Percentiles rank a stretch among this genome's conserved stretches.
Evolutionary conservation across 1,284 basidiomycete genomes (phyloP).

Genomic region (Kwoniella shivajii): DNA sequence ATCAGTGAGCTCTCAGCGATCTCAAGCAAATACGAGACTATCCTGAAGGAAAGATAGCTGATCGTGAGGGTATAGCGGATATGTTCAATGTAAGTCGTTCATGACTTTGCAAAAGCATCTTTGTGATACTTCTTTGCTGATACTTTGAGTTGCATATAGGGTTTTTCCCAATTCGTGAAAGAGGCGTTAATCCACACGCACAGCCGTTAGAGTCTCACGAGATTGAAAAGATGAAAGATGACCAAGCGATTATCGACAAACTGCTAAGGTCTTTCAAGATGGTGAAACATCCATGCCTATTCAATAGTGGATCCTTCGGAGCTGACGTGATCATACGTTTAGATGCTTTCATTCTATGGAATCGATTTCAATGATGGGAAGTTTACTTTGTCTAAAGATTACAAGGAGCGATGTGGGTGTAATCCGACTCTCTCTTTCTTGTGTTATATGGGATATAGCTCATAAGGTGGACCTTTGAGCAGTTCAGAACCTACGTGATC

Average conservation of each 20-base stretch:
- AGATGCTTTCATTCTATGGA: slow-evolving; percentile 44
- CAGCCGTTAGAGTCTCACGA: slow-evolving; percentile 69
- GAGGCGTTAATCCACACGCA: slow-evolving; percentile 64
- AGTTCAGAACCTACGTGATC: slow-evolving; percentile 62
- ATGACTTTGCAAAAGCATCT: no score
- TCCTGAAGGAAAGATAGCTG: not conserved
- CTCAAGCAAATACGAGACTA: not conserved
- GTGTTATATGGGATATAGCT: not conserved
- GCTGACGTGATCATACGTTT: not conserved
- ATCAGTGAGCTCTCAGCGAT: slow-evolving; percentile 60
- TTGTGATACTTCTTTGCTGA: not conserved
- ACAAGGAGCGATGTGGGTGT: slow-evolving; percentile 30
- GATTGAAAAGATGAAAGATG: slow-evolving; percentile 62
- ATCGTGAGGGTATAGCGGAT: slow-evolving; percentile 31
- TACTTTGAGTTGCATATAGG: slow-evolving; percentile 13
- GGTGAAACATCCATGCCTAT: slow-evolving; percentile 26
- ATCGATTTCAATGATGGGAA: slow-evolving; percentile 32
- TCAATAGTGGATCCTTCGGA: not conserved
- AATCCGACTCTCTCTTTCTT: slow-evolving; percentile 4
- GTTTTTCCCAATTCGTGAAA: slow-evolving; percentile 42
- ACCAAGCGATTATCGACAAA: slow-evolving; percentile 59
- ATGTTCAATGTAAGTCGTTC: slow-evolving; percentile 35
- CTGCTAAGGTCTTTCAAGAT: slow-evolving; percentile 63
- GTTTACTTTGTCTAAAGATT: slow-evolving; percentile 16
- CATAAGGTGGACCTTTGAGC: not conserved